Evolutionary conservation across 164 flowering plant genomes (phyloP).

Genomic region (Kingdonia uniflora): DNA sequence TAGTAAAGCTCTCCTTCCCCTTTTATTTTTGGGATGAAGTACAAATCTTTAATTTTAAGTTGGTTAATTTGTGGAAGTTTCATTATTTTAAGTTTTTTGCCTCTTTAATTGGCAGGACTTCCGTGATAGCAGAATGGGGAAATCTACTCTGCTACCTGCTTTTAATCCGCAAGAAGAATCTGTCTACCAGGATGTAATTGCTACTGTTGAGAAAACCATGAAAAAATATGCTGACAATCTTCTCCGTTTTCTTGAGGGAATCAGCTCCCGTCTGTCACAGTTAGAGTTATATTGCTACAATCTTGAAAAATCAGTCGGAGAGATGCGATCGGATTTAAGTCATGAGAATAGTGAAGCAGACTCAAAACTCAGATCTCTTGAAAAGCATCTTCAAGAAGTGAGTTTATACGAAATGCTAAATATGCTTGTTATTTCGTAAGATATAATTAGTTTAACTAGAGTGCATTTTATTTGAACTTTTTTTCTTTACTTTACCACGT

Average conservation of each 20-base stretch:
- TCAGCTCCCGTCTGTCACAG: conserved; percentile 84
- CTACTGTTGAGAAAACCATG: conserved; percentile 72
- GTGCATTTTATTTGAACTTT: no score
- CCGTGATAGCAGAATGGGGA: conserved; percentile 53
- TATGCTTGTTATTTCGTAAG: no score
- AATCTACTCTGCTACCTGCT: conserved; percentile 36
- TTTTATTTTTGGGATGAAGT: background rate
- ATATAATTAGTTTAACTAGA: no score
- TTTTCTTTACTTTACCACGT: no score
- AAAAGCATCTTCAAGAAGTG: conserved; percentile 92
- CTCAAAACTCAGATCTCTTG: conserved; percentile 70
- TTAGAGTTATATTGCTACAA: conserved; percentile 84
- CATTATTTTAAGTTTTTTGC: background rate
- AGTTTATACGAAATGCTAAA: conserved; percentile 12
- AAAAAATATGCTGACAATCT: conserved; percentile 76
- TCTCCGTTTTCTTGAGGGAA: conserved; percentile 88
- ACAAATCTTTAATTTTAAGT: background rate
- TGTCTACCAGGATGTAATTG: conserved; percentile 40
- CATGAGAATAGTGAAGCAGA: conserved; percentile 72
- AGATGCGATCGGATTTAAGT: conserved; percentile 70
- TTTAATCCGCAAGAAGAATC: conserved; percentile 66
- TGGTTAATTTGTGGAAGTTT: background rate
- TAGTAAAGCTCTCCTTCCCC: background rate
- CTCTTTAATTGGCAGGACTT: conserved; percentile 43
- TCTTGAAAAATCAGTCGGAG: conserved; percentile 82